phyloP scores from a whole-genome alignment of 2,329 filamentous ascomycete genomes.

The Colletotrichum neosansevieriae region DNA sequence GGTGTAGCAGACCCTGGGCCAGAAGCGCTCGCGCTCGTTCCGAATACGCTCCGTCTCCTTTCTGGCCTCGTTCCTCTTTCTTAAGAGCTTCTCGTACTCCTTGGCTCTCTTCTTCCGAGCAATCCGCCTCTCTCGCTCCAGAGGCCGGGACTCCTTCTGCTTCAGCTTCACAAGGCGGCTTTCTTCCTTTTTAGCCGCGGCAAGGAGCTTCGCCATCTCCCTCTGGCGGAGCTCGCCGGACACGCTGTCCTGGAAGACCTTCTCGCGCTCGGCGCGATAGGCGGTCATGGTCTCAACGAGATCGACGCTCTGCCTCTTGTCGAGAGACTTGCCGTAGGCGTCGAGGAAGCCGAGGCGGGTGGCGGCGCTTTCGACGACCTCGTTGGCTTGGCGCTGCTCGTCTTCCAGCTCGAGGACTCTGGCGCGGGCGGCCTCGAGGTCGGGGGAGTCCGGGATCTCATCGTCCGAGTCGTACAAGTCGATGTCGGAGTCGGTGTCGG shows the following conservation, averaged over 20 bases:
- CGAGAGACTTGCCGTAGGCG: slow-evolving; percentile 52
- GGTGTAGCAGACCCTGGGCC: slow-evolving; percentile 62
- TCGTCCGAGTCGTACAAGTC: slow-evolving; percentile 44
- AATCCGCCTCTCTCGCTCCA: not conserved
- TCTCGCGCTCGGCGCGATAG: slow-evolving; percentile 58
- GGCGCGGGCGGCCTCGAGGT: slow-evolving; percentile 47
- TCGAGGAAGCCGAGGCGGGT: slow-evolving; percentile 58
- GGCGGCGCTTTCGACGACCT: slow-evolving; percentile 50
- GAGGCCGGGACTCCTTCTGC: not conserved
- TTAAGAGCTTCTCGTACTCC: slow-evolving; percentile 49
- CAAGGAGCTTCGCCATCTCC: slow-evolving; percentile 46
- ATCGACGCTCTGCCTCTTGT: slow-evolving; percentile 49
- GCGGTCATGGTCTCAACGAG: slow-evolving; percentile 54
- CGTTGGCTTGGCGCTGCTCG: slow-evolving; percentile 46
- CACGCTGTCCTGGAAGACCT: slow-evolving; percentile 56
- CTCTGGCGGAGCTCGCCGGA: slow-evolving; percentile 48
- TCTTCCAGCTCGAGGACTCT: slow-evolving; percentile 49
- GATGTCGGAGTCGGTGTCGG: slow-evolving; percentile 49
- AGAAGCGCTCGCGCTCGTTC: slow-evolving; percentile 59
- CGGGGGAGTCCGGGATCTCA: slow-evolving; percentile 35
- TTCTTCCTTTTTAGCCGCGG: slow-evolving; percentile 49
- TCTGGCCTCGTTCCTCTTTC: slow-evolving; percentile 48
- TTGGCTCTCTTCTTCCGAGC: slow-evolving; percentile 40
- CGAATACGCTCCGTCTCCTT: slow-evolving; percentile 60
- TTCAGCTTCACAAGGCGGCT: slow-evolving; percentile 43